Evolutionary conservation across 2,329 filamentous ascomycete species (phyloP), one percentile per base, ranked within the genome.

Genomic region (Xylariaceae sp.): DNA sequence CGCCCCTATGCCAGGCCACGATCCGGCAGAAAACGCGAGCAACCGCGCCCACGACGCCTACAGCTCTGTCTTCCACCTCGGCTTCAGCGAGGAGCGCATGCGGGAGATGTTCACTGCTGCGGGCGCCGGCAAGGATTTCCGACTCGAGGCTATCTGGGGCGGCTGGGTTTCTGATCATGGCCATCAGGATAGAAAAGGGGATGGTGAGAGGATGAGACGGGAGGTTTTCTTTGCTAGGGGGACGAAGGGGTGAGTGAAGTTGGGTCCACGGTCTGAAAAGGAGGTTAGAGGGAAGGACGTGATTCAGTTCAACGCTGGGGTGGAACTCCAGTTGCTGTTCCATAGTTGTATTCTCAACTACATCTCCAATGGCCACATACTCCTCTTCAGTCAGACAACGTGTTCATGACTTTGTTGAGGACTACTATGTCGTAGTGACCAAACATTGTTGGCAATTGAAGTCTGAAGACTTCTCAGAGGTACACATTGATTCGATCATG

Each of bases 81-180:
- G 88, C 0, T 92, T 92, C 72, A 80, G 78, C 1, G 74, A 83
- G 69, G 78, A 80, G 9, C 76, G 82, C 34, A 82, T 90, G 55
- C 78, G 76, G 67, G 71, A 74, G 18, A 80, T 90, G 64, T 90
- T 89, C 67, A 77, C 80, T 58, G 74, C 76, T n/a, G 88, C 88
- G 0, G 88, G 88, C 0, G 76, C 80, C 15, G 80, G 75, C 0
- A 72, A 73, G 7, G 77, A 77, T n/a, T 88, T 90, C 68, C 77
- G 76, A 8, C 81, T 88, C 57, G 72, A 80, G 66, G 74, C 80
- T 13, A 68, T 88, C 59, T 75, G 80, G 1, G 76, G 80, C 58
- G 80, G 79, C 10, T 68, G 83, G 30, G 18, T 23, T 2, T 18
- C 11, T 3, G 56, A 44, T 1, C 59, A 59, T 4, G 57, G 54